Base-by-base conservation (phyloP, 805 yeast genomes). In the Yamadazyma nakazawae region DNA sequence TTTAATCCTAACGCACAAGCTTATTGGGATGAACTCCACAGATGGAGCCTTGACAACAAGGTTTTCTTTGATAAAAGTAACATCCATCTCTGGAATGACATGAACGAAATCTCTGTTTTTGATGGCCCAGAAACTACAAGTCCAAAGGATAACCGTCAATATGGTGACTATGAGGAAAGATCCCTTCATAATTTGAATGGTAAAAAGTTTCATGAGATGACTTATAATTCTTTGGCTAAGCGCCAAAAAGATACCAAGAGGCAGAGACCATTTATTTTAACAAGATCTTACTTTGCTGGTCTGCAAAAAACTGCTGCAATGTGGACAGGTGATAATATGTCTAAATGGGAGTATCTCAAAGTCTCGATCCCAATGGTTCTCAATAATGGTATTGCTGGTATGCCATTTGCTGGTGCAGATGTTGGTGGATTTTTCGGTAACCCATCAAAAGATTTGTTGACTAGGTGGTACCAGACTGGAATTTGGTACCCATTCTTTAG, bases 301-400 rank as follows among this genome's bases (percentile, higher is more conserved):
- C 88, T 97, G 2, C 98, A 94, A 66, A 76, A 91, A 55, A 75
- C 94, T 0, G 83, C 94, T 0, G 96, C 98, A 0, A 84, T 87
- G 80, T 94, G 99, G 99, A 89, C 97, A 0, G 99, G 99, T 38
- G 99, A 94, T 63, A 94, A 92, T 63, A 84, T 81, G 78, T 88
- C 97, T 2, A 84, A 78, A 54, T 94, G 99, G 99, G 94, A 85
- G 52, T 86, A 89, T 58, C 72, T 94, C 50, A 74, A 77, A 54
- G 75, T 80, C 5, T 88, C 97, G 0, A 76, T 89, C 38, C 97
- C 98, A 6, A 91, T 90, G 96, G 64, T 88, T 13, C 71, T 94
- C 49, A 87, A 95, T 2, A 77, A 84, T 53, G 89, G 90, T 40
- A 70, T 88, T 25, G 88, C 81, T 1, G 96, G 96, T 8, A 84